Conservation (phyloP, 306 rosid genomes). For the Inga laurina region DNA sequence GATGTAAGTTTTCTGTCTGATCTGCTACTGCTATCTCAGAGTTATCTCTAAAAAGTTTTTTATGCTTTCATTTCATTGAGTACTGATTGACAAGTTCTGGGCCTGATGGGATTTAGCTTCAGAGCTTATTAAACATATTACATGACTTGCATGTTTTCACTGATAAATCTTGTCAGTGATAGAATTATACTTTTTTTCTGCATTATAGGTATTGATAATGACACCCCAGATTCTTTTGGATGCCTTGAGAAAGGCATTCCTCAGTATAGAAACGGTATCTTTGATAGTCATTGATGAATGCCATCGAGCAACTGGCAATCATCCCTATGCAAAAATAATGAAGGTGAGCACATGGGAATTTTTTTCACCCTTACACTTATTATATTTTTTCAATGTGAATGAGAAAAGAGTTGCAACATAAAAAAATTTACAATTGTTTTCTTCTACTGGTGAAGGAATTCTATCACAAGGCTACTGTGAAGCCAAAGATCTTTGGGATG, state of each 20-base stretch:
- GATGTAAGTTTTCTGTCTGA: conserved; percentile 57
- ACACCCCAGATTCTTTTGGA: conserved; percentile 92
- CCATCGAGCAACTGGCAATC: conserved; percentile 82
- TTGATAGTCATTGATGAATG: conserved; percentile 87
- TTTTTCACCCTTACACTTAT: conserved; percentile 9
- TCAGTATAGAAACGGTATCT: conserved; percentile 61
- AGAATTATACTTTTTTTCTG: conserved; percentile 19
- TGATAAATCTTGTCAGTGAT: conserved; percentile 4
- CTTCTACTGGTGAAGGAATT: conserved; percentile 68
- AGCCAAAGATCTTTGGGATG: conserved; percentile 92
- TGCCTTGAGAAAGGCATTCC: conserved; percentile 78
- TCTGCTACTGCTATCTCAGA: conserved; percentile 14
- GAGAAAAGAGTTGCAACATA: conserved; percentile 5
- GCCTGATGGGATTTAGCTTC: not conserved
- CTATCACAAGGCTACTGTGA: conserved; percentile 69
- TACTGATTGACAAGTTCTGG: not conserved
- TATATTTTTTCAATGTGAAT: not conserved
- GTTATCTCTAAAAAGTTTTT: conserved; percentile 6
- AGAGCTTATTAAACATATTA: not conserved
- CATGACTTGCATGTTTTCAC: conserved; percentile 10
- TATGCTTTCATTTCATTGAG: conserved; percentile 15
- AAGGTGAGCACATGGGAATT: conserved; percentile 52
- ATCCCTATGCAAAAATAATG: conserved; percentile 87
- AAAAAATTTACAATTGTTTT: conserved; percentile 23
- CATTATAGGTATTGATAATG: conserved; percentile 79